Evolutionary conservation across 2,329 filamentous ascomycete genomes (phyloP).

Genomic region (Thielaviopsis euricoi): DNA sequence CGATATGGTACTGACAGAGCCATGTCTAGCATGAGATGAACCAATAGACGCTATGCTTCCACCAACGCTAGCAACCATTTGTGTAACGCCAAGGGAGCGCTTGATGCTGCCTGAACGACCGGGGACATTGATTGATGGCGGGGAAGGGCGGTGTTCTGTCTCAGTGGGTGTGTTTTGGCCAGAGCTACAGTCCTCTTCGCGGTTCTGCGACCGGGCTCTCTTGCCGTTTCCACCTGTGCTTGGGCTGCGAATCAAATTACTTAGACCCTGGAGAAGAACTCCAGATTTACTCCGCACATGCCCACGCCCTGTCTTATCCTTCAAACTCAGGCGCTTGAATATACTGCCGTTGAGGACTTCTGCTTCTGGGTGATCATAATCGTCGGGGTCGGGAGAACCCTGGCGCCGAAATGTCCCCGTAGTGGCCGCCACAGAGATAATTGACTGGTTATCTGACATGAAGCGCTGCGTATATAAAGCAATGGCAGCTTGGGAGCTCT

Average conservation of each 20-base stretch:
- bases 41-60: slow-evolving; percentile 38
- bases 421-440: slow-evolving; percentile 47
- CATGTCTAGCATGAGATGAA: slow-evolving; percentile 30
- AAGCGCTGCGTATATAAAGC: slow-evolving; percentile 31
- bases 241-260: slow-evolving; percentile 32
- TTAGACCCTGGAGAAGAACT: slow-evolving; percentile 30
- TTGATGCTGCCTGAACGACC: slow-evolving; percentile 34
- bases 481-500: slow-evolving; percentile 37
- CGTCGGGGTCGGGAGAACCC: slow-evolving; percentile 36
- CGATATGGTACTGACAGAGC: slow-evolving; percentile 40
- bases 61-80: slow-evolving; percentile 38
- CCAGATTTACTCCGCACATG: slow-evolving; percentile 21
- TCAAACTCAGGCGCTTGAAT: slow-evolving; percentile 42
- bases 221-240: slow-evolving; percentile 21
- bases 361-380: slow-evolving; percentile 32
- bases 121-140: slow-evolving; percentile 27
- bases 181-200: neutral
- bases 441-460: slow-evolving; percentile 38
- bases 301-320: slow-evolving; percentile 19
- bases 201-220: neutral
- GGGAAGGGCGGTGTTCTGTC: neutral
- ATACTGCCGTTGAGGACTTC: slow-evolving; percentile 44
- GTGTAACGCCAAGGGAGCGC: slow-evolving; percentile 29
- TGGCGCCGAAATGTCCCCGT: slow-evolving; percentile 48
- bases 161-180: slow-evolving; percentile 5